Evolutionary conservation across 805 yeast species (phyloP).

Genomic region (Aciculoconidium aculeatum): DNA sequence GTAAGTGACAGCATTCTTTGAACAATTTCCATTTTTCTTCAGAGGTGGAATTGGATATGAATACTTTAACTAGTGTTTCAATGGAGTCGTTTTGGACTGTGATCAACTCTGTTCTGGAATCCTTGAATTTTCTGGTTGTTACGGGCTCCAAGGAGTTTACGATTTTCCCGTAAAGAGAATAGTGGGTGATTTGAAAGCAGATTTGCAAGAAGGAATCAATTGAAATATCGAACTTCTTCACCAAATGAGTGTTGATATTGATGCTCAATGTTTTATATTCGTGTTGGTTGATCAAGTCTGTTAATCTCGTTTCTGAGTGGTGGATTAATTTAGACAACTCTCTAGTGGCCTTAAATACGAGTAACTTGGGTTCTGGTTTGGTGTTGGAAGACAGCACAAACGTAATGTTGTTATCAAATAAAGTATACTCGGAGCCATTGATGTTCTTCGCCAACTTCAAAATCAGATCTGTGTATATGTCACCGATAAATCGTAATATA

Average conservation of each 20-base stretch:
- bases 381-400: slow-evolving; percentile 34
- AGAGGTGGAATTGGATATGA: slow-evolving; percentile 49
- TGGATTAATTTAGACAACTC: slow-evolving; percentile 45
- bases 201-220: slow-evolving; percentile 49
- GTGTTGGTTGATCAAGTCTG: slow-evolving; percentile 54
- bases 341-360: slow-evolving; percentile 36
- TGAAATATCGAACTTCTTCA: slow-evolving; percentile 36
- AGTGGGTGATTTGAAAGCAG: slow-evolving; percentile 48
- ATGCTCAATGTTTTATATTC: slow-evolving; percentile 41
- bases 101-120: slow-evolving; percentile 65
- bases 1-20: slow-evolving; percentile 46
- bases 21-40: slow-evolving; percentile 46
- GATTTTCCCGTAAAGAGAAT: slow-evolving; percentile 49
- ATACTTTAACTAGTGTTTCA: slow-evolving; percentile 51
- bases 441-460: slow-evolving; percentile 52
- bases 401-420: slow-evolving; percentile 36
- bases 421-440: slow-evolving; percentile 50
- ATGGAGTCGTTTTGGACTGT: slow-evolving; percentile 55
- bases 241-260: slow-evolving; percentile 31
- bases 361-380: slow-evolving; percentile 30
- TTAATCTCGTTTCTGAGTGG: slow-evolving; percentile 52
- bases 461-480: slow-evolving; percentile 53
- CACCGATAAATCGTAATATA: slow-evolving; percentile 50
- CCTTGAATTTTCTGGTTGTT: slow-evolving; percentile 62
- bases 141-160: slow-evolving; percentile 50